Evolutionary conservation across 1,139 yeast genomes (phyloP), one percentile per base, ranked within the genome.

Genomic region (Geotrichum reessii): DNA sequence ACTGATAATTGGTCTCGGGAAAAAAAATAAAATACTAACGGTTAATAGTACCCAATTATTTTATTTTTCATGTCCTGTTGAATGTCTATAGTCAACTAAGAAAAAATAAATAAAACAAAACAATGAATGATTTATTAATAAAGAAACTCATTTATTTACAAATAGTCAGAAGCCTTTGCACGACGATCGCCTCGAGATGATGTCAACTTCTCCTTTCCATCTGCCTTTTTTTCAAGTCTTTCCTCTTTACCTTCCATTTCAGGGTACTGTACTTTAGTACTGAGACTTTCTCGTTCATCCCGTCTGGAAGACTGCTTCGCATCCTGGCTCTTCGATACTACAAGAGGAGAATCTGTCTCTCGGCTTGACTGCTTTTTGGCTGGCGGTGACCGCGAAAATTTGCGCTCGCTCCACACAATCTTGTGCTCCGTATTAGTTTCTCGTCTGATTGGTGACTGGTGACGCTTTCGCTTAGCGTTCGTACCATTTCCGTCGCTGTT

Each of bases 91-190:
- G n/a, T n/a, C n/a, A n/a, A n/a, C n/a, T n/a, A n/a, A n/a, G n/a
- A n/a, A n/a, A n/a, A n/a, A n/a, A n/a, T n/a, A n/a, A n/a, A n/a
- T n/a, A n/a, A n/a, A n/a, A n/a, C n/a, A n/a, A n/a, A n/a, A n/a
- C n/a, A n/a, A n/a, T n/a, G n/a, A n/a, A n/a, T n/a, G n/a, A n/a
- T n/a, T n/a, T n/a, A n/a, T n/a, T n/a, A n/a, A n/a, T n/a, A n/a
- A n/a, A n/a, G n/a, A n/a, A n/a, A n/a, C n/a, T n/a, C n/a, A n/a
- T n/a, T n/a, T 37, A 37, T 37, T 47, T 57, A 57, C 56, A 57
- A 33, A 46, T 57, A 53, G 50, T 53, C 60, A 19, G 55, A 37
- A 19, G 60, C 57, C 44, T 46, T 49, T 12, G 57, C 60, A 11
- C 56, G 55, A 2, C 58, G 52, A 21, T 52, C 52, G 14, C 44